Base-by-base conservation (phyloP, 805 yeast genomes). In the Metschnikowia anglica region DNA sequence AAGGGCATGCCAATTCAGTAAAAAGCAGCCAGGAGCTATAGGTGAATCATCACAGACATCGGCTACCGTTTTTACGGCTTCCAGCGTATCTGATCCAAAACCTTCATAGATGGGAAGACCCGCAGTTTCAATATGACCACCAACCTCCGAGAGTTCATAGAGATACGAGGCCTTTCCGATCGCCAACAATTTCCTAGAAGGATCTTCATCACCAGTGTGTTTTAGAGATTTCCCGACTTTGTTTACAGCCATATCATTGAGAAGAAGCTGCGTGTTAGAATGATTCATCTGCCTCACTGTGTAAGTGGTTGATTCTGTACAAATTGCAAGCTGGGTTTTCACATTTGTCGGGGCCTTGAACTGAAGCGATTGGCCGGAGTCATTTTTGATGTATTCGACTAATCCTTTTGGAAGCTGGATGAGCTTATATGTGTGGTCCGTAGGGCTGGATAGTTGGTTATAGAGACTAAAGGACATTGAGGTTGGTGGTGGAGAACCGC, bases 221-320 rank as follows among this genome's bases (percentile, higher is more conserved):
- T 31, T 39, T 18, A 41, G 11, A 4, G 13, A 15, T 10, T 19
- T 21, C 5, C 32, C 43, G 20, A 43, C 23, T 12, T 29, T 34
- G 18, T 37, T 36, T 13, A 44, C 26, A 3, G 46, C 39, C 50
- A 49, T 32, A 38, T 55, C 52, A 29, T 51, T 51, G 58, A 79
- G 58, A 17, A 89, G 47, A 51, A 88, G 59, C n/a, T 86, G 81
- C 4, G 91, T 77, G 60, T 91, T 89, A 6, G 97, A 85, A 61
- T 91, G 97, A 58, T 88, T 87, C 68, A 85, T 83, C 55, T 85
- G 90, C 39, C 88, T 72, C 13, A 89, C 53, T 34, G 71, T 68
- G 77, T 79, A 89, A 0, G 95, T 85, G 38, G 70, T 61, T 21
- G 63, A 50, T 3, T 63, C 52, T 1, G 91, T 77, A 45, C 90